Conservation (phyloP, 345 rosid species). For the Hypericum perforatum region DNA sequence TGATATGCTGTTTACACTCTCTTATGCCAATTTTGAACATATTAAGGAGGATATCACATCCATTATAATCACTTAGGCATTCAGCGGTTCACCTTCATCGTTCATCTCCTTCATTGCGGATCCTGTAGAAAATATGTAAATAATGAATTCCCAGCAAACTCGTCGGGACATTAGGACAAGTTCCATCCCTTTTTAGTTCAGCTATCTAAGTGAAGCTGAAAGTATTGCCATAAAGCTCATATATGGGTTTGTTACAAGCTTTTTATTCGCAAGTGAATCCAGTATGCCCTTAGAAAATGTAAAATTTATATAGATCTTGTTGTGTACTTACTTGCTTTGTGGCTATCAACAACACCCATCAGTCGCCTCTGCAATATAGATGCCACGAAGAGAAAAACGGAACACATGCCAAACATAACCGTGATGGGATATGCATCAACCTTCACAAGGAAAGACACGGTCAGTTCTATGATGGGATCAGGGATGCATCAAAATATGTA, state of each 20-base stretch:
- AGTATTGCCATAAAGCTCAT: no score
- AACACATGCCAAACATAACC: slow-evolving; percentile 97
- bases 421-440: slow-evolving; percentile 88
- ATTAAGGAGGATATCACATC: not conserved
- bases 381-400: slow-evolving; percentile 87
- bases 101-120: slow-evolving; percentile 5
- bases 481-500: no score
- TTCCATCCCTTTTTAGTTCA: no score
- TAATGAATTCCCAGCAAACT: not conserved
- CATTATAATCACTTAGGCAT: not conserved
- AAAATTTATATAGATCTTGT: no score
- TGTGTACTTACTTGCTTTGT: slow-evolving; percentile 50
- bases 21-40: no score
- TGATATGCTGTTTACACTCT: no score
- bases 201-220: no score
- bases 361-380: slow-evolving; percentile 76
- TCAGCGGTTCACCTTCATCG: not conserved
- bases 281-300: no score
- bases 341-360: slow-evolving; percentile 50
- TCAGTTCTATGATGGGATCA: no score
- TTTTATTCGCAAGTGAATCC: no score
- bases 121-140: not conserved
- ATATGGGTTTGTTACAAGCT: no score
- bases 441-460: slow-evolving; percentile 27
- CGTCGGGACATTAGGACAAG: not conserved